phyloP scores from a whole-genome alignment of 768 basidiomycete species.

The Termitomyces sp. region DNA sequence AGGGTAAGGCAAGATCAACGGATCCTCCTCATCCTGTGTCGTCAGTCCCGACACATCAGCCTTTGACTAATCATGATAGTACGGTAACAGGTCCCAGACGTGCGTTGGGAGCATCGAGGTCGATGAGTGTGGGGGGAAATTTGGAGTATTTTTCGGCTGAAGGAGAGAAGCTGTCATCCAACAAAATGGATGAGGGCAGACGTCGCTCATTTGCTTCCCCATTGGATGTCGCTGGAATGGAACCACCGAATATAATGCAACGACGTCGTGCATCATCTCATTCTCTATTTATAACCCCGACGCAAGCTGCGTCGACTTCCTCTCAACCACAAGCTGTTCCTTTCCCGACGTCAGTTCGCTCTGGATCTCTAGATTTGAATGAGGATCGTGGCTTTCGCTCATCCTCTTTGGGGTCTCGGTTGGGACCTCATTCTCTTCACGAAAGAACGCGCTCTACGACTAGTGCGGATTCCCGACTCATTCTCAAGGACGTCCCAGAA shows the following conservation, averaged over 20 bases:
- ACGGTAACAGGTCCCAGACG: conserved; percentile 28
- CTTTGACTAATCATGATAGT: conserved; percentile 37
- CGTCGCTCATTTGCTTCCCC: conserved; percentile 58
- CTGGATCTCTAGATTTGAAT: conserved; percentile 34
- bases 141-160: conserved; percentile 41
- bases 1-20: conserved; percentile 34
- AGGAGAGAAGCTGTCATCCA: conserved; percentile 22
- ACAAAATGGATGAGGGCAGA: conserved; percentile 29
- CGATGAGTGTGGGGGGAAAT: conserved; percentile 63
- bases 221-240: conserved; percentile 47
- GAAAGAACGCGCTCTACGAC: conserved; percentile 46
- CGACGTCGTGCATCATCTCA: conserved; percentile 52
- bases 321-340: conserved; percentile 45
- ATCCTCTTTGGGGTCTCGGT: conserved; percentile 8
- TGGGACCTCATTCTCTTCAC: conserved; percentile 24
- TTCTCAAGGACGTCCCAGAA: conserved; percentile 34
- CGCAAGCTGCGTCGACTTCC: conserved; percentile 13
- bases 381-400: conserved; percentile 6
- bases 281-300: conserved; percentile 37
- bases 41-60: conserved; percentile 39
- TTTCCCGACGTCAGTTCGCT: conserved; percentile 57
- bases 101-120: conserved; percentile 44
- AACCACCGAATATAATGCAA: conserved; percentile 36
- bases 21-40: conserved; percentile 36
- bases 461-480: conserved; percentile 45